A percentile compares a stretch with the other conserved stretches of the same genome.
Evolutionary conservation across 768 basidiomycete genomes (phyloP).

Genomic region (Rhodotorula sphaerocarpa): DNA sequence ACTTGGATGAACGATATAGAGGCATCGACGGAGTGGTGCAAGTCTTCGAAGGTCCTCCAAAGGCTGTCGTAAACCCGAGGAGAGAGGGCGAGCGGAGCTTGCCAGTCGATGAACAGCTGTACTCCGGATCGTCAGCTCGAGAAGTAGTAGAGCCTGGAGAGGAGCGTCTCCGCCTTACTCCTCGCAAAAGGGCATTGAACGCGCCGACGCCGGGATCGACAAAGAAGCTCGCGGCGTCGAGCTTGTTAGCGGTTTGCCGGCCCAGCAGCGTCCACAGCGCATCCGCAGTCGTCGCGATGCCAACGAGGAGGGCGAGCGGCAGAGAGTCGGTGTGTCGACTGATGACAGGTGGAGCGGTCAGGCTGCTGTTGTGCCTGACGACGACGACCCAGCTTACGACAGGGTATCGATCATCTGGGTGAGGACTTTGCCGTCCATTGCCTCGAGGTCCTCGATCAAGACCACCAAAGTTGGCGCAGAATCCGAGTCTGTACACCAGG

Average conservation of each 20-base stretch:
- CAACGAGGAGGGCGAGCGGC: slow-evolving; percentile 29
- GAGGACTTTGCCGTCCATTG: slow-evolving; percentile 25
- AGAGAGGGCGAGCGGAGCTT: slow-evolving; percentile 20
- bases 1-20: slow-evolving; percentile 33
- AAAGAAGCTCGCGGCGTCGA: slow-evolving; percentile 21
- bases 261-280: slow-evolving; percentile 14
- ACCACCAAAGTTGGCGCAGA: slow-evolving; percentile 13
- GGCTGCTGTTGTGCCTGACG: too few species aligned
- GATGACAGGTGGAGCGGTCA: neutral
- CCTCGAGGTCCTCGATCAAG: slow-evolving; percentile 32
- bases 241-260: slow-evolving; percentile 5
- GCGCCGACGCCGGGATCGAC: slow-evolving; percentile 32
- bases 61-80: slow-evolving; percentile 19
- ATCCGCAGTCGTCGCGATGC: slow-evolving; percentile 20
- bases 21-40: slow-evolving; percentile 36
- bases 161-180: neutral
- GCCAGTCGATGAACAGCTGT: slow-evolving; percentile 30
- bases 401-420: slow-evolving; percentile 20
- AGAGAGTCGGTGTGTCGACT: slow-evolving; percentile 2
- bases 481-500: neutral
- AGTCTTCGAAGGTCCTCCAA: slow-evolving; percentile 30
- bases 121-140: too few species aligned
- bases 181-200: slow-evolving; percentile 27
- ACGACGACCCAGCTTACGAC: neutral
- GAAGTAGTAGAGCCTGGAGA: neutral